Conservation (phyloP, 257 asterid species). For the Petunia axillaris region DNA sequence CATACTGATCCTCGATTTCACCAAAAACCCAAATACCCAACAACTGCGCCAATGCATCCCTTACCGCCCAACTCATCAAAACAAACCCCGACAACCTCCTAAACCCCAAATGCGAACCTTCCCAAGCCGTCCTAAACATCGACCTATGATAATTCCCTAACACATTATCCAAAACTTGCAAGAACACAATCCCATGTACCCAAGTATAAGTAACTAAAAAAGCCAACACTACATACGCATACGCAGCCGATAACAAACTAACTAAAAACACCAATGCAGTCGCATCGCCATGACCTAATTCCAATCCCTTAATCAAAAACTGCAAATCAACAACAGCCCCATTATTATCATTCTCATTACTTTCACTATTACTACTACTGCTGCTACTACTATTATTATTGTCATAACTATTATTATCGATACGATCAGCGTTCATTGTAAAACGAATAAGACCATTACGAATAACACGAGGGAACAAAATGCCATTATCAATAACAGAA, state of each 20-base stretch:
- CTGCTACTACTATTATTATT: too few relatives aligned
- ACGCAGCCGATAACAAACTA: constrained; percentile 59
- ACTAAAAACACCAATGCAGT: constrained; percentile 59
- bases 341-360: not conserved
- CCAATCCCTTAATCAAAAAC: constrained; percentile 70
- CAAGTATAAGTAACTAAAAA: constrained; percentile 75
- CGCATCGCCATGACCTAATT: constrained; percentile 66
- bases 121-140: constrained; percentile 65
- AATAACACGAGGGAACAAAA: constrained; percentile 42
- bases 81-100: constrained; percentile 77
- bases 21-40: constrained; percentile 75
- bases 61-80: constrained; percentile 92
- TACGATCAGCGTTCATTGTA: constrained; percentile 22
- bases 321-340: constrained; percentile 59
- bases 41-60: constrained; percentile 82
- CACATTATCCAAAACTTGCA: constrained; percentile 70
- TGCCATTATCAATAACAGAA: constrained; percentile 46
- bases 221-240: constrained; percentile 70
- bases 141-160: constrained; percentile 55
- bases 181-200: constrained; percentile 72
- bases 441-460: constrained; percentile 48
- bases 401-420: constrained; percentile 15
- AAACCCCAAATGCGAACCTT: constrained; percentile 73
- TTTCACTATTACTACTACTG: not conserved
- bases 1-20: constrained; percentile 75